Base-by-base conservation (phyloP, 768 basidiomycete genomes). In the Amanita subjunquillea region DNA sequence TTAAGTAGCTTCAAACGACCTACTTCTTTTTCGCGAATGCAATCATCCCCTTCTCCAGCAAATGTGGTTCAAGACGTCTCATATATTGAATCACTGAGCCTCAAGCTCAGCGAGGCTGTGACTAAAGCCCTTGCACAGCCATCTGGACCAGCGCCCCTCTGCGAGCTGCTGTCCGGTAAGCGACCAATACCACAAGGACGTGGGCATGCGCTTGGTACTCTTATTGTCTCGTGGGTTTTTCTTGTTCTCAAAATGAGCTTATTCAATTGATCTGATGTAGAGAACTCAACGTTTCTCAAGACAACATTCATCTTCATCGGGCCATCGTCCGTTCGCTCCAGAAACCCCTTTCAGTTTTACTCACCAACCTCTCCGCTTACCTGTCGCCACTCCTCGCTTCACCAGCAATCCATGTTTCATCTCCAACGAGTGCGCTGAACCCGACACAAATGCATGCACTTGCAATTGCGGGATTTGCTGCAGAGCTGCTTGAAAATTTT, bases 31-130 rank as follows among this genome's bases (percentile, higher is more conserved):
- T 66, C 74, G 0, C 57, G 58, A 15, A 58, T 68, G 8, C 55
- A 69, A 15, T 58, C 69, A 4, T 56, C 67, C 13, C 61, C 71
- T 3, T 60, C 59, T 44, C 61, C 73, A 4, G 62, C 72, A 3
- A 71, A 78, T 6, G 75, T 83, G 30, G 67, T 83, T 29, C 87
- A 87, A 58, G 87, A 90, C 64, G 85, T 84, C 52, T 86, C 86
- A 10, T 91, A 89, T 66, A 72, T 90, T 50, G 84, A 89, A 62
- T 78, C 81, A 54, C 77, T 91, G 42, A 75, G 82, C 58, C 71
- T 89, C 51, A 88, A 85, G 62, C 71, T 91, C 42, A 88, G 83
- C 60, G 89, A 91, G 65, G 87, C 85, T 0, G 85, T 88, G 12
- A 85, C 86, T 51, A 87, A 78, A 67, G 83, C 87, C 3, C 71